Evolutionary conservation across 768 basidiomycete species (phyloP), one percentile per base, ranked within the genome.

Genomic region (Neoboletus brunneissimus): DNA sequence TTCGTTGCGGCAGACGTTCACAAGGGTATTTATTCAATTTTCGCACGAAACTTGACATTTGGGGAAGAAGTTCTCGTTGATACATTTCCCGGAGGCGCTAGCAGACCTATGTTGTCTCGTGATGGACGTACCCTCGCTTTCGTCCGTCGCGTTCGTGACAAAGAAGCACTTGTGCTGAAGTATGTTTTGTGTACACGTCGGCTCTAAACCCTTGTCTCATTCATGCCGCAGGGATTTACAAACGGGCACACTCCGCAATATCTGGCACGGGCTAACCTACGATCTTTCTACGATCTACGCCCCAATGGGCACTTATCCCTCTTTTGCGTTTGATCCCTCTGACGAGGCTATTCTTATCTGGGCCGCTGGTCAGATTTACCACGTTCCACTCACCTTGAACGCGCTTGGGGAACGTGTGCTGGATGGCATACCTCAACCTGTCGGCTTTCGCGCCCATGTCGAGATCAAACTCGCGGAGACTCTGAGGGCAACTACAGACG

Each of bases 291-390:
- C 68, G 11, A 75, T 88, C 49, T 88, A 83, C 10, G 85, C 87
- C 15, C 88, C 88, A 0, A 89, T 89, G 86, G 86, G 87, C 12
- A 90, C 88, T 40, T 90, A 90, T 61, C 88, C 88, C 0, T 84
- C 86, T 1, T 90, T 87, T 64, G 78, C 87, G 10, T 89, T 89
- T 64, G 54, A 58, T 56, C 55, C 67, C 8, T 63, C 57, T 29
- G 63, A 67, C 23, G 59, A 62, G 22, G 67, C 65, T 23, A 72
- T 89, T 51, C 76, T 89, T 58, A 84, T 89, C 54, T 89, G 88
- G 88, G 85, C 88, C 5, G 81, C 85, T 2, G 88, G 88, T 3
- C 81, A 87, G 55, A 87, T 89, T 25, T 81, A 83, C 66, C 76
- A 73, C 15, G 76, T 89, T 12, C 87, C 88, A 16, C 71, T 89